Percentiles rank a stretch among this genome's conserved stretches.
Evolutionary conservation across 164 flowering plant genomes (phyloP).

Genomic region (Chloranthus sessilifolius): DNA sequence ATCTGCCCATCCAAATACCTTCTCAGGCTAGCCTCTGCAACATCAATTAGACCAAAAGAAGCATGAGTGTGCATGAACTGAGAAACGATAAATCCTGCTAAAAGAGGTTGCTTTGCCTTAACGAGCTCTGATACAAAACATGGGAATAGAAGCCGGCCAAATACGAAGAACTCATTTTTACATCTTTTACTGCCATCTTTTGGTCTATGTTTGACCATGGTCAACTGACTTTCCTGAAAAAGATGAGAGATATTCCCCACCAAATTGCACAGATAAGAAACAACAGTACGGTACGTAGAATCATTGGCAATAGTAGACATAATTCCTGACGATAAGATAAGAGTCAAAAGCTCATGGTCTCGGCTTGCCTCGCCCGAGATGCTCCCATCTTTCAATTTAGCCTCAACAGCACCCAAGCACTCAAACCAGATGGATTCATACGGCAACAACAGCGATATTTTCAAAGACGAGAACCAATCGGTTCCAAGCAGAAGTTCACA

Average conservation of each 20-base stretch:
- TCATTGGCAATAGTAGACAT: slow-evolving; percentile 38
- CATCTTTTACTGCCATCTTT: slow-evolving; percentile 2
- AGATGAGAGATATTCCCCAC: slow-evolving; percentile 57
- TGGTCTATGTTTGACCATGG: slow-evolving; percentile 13
- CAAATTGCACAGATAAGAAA: slow-evolving; percentile 61
- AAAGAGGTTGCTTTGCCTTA: slow-evolving; percentile 57
- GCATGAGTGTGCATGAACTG: slow-evolving; percentile 73
- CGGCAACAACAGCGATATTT: slow-evolving; percentile 58
- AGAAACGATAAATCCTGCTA: slow-evolving; percentile 75
- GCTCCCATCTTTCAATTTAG: slow-evolving; percentile 52
- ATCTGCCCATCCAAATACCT: slow-evolving; percentile 52
- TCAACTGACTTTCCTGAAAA: slow-evolving; percentile 45
- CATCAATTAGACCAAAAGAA: slow-evolving; percentile 60
- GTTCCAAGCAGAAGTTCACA: slow-evolving; percentile 20
- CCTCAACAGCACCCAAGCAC: slow-evolving; percentile 60
- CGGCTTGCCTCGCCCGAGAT: slow-evolving; percentile 23
- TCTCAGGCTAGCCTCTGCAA: slow-evolving; percentile 65
- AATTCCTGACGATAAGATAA: slow-evolving; percentile 59
- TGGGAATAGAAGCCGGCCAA: slow-evolving; percentile 55
- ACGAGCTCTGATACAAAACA: slow-evolving; percentile 75
- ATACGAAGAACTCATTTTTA: slow-evolving; percentile 22
- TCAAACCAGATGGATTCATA: slow-evolving; percentile 49
- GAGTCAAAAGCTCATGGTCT: slow-evolving; percentile 53
- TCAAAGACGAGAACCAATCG: slow-evolving; percentile 64
- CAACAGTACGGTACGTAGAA: slow-evolving; percentile 37